These are phyloP conservation scores for Boehmeria nivea DNA, from an alignment of 306 rosid genomes.

Conservation along the genomic window DNA sequence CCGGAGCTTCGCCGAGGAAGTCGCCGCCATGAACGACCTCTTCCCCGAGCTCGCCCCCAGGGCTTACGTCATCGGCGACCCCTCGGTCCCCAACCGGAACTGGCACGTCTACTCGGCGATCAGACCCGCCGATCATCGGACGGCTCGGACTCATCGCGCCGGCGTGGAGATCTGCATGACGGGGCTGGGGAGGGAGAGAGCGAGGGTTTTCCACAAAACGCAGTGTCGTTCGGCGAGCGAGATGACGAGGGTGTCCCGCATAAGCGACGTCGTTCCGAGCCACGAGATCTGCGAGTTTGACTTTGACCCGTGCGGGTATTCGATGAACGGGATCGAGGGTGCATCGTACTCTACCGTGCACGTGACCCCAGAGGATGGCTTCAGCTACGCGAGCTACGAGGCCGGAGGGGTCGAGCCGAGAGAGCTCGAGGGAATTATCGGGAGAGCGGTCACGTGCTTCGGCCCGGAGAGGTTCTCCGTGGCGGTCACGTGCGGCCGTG, in stretches of 20 bases:
- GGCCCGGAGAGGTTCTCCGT: constrained; percentile 35
- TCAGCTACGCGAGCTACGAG: constrained; percentile 60
- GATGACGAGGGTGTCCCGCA: constrained; percentile 50
- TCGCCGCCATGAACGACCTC: constrained; percentile 27
- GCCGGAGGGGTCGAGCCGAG: constrained; percentile 29
- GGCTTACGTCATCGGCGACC: constrained; percentile 43
- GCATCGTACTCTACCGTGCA: constrained; percentile 50
- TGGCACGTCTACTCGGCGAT: constrained; percentile 56
- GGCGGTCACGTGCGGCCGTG: constrained; percentile 36
- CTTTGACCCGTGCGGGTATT: constrained; percentile 62
- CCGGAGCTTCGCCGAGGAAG: constrained; percentile 45
- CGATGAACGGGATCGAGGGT: constrained; percentile 63
- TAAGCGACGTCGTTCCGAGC: constrained; percentile 31
- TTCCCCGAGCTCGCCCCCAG: constrained; percentile 30
- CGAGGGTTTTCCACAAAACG: constrained; percentile 43
- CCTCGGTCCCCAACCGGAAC: constrained; percentile 22
- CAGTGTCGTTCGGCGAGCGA: neutral
- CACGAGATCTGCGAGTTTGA: constrained; percentile 50
- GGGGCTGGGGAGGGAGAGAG: constrained; percentile 36
- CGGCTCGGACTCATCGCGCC: neutral
- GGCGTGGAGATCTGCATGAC: constrained; percentile 62
- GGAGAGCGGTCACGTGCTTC: constrained; percentile 37
- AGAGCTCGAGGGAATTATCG: constrained; percentile 13
- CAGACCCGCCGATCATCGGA: neutral
- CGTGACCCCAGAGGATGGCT: constrained; percentile 68